Evolutionary conservation across 2,329 filamentous ascomycete species (phyloP).

Genomic region (Tolypocladium ovalisporum): DNA sequence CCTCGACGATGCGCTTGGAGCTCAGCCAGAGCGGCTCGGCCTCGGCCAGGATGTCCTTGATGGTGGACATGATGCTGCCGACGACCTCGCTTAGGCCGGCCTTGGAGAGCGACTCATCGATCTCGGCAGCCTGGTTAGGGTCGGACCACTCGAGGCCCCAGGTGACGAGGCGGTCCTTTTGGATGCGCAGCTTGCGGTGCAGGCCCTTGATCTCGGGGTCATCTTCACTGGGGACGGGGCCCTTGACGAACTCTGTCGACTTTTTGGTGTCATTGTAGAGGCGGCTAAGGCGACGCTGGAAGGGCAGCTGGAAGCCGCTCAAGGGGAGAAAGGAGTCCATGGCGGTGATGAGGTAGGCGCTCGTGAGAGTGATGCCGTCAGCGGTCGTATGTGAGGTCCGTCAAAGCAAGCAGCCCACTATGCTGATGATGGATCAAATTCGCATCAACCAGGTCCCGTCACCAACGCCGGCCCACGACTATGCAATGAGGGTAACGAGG

Average conservation of each 20-base stretch:
- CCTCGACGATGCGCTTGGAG: conserved; percentile 35
- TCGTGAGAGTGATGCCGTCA: not conserved
- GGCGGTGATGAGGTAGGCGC: not conserved
- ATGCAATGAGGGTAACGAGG: not conserved
- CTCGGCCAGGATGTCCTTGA: conserved; percentile 69
- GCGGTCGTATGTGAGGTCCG: not conserved
- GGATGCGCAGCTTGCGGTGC: conserved; percentile 67
- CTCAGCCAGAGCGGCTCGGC: conserved; percentile 61
- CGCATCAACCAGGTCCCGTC: not conserved
- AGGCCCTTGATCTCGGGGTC: conserved; percentile 61
- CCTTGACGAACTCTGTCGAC: conserved; percentile 62
- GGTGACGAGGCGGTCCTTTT: conserved; percentile 66
- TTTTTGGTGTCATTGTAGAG: conserved; percentile 76
- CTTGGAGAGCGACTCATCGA: conserved; percentile 59
- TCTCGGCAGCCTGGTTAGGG: conserved; percentile 56
- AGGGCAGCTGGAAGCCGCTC: conserved; percentile 43
- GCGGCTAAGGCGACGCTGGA: conserved; percentile 54
- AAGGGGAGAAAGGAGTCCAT: conserved; percentile 43
- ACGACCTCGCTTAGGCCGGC: conserved; percentile 68
- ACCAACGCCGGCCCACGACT: not conserved
- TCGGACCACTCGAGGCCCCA: conserved; percentile 80
- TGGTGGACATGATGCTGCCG: conserved; percentile 67
- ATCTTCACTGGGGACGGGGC: conserved; percentile 49
- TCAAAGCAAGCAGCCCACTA: not conserved
- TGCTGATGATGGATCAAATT: not conserved